Conservation (phyloP, 2,329 filamentous ascomycete species). For the Colletotrichum ledebouriae region DNA sequence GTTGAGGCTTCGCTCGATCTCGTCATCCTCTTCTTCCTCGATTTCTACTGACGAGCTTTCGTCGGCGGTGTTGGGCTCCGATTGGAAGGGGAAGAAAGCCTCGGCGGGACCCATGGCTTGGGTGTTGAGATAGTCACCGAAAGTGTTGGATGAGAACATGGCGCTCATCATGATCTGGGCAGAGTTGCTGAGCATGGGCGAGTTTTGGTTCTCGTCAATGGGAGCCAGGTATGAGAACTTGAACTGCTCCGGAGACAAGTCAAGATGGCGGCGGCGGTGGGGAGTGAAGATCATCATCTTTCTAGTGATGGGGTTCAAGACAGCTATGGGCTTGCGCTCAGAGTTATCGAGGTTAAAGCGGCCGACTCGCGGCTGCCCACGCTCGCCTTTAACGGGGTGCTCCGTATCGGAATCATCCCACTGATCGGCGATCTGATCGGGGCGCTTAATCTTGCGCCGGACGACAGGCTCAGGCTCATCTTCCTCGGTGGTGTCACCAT, state of each 20-base stretch:
- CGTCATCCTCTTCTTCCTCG: constrained; percentile 66
- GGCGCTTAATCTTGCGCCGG: constrained; percentile 62
- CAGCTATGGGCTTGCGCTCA: constrained; percentile 69
- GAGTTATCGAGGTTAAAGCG: constrained; percentile 68
- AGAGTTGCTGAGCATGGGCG: constrained; percentile 74
- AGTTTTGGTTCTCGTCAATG: constrained; percentile 55
- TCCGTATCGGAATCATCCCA: constrained; percentile 65
- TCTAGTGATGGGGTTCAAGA: constrained; percentile 68
- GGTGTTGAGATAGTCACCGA: constrained; percentile 70
- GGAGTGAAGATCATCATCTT: constrained; percentile 76
- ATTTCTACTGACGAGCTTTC: constrained; percentile 60
- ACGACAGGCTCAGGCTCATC: constrained; percentile 66
- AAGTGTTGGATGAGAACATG: constrained; percentile 71
- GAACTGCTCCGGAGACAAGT: constrained; percentile 69
- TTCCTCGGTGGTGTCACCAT: constrained; percentile 74
- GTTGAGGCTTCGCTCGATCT: constrained; percentile 73
- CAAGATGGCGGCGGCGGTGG: constrained; percentile 61
- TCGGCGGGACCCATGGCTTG: constrained; percentile 80
- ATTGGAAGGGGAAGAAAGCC: constrained; percentile 79
- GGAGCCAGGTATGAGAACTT: constrained; percentile 58
- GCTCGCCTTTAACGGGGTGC: constrained; percentile 58
- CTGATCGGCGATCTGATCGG: constrained; percentile 48
- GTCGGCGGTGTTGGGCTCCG: constrained; percentile 68
- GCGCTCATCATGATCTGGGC: constrained; percentile 85
- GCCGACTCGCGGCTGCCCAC: constrained; percentile 67